Conservation (phyloP, 345 rosid species). For the Populus ilicifolia region DNA sequence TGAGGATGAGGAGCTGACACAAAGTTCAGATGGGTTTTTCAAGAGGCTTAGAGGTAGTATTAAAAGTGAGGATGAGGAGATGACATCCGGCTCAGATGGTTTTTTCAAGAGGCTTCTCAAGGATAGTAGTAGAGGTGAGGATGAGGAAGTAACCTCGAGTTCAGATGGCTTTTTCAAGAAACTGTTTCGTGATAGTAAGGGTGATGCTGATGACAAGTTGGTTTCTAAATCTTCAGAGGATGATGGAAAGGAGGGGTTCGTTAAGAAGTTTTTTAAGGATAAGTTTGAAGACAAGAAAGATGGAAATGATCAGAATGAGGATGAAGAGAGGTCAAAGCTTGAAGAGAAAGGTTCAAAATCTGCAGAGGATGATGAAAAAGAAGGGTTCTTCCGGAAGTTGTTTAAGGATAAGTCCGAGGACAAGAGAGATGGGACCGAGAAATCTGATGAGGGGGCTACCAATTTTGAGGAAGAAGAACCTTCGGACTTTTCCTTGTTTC, state of each 20-base stretch:
- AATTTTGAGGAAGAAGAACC: constrained; percentile 74
- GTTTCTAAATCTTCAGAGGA: constrained; percentile 60
- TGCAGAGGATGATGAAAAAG: constrained; percentile 78
- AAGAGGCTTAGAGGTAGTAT: constrained; percentile 56
- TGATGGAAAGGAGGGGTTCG: constrained; percentile 82
- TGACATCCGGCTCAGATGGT: constrained; percentile 25
- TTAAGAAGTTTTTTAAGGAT: constrained; percentile 75
- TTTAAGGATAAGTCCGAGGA: constrained; percentile 85
- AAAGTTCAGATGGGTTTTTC: constrained; percentile 26
- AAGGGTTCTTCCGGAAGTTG: constrained; percentile 79
- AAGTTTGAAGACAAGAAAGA: constrained; percentile 74
- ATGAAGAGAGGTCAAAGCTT: constrained; percentile 32
- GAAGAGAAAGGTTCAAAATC: constrained; percentile 58
- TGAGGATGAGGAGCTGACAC: constrained; percentile 51
- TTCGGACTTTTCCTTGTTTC: constrained; percentile 74
- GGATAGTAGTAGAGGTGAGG: constrained; percentile 44
- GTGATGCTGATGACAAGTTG: constrained; percentile 43
- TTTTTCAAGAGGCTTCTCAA: constrained; percentile 50
- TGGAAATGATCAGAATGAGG: constrained; percentile 44
- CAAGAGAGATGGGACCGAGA: constrained; percentile 66
- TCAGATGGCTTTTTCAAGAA: constrained; percentile 83
- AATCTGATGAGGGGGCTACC: constrained; percentile 45
- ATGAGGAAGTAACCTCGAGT: constrained; percentile 56
- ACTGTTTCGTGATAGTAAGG: constrained; percentile 62
- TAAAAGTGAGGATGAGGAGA: constrained; percentile 64